Evolutionary conservation across 2,329 filamentous ascomycete species (phyloP), one percentile per base, ranked within the genome.

Genomic region (Colletotrichum higginsianum): DNA sequence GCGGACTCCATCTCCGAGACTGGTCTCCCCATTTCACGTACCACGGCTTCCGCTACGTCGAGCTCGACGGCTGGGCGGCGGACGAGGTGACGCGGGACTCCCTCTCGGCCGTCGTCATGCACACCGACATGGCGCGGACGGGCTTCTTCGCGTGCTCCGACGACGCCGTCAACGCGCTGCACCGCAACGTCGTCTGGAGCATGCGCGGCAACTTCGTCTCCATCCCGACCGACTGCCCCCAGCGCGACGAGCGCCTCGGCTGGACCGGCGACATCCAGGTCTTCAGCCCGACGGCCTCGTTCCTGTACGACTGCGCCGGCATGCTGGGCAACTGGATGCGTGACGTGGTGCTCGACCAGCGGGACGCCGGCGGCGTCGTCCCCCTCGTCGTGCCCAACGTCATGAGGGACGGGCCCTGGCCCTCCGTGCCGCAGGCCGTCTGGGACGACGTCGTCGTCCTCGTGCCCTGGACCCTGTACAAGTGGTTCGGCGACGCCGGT

Each of bases 141-240:
- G 87, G 88, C 0, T 82, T 76, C 64, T 90, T 90, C 62, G 75
- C 82, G 9, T 89, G 86, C 66, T 90, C 88, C 0, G 77, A 91
- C 50, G 56, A 74, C 0, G 77, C 85, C 3, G 72, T 91, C 49
- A 91, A 89, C 74, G 78, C 85, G 47, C 82, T 91, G 2, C 85
- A 90, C 72, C 64, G 82, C 2, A 91, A 91, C 65, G 82, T 87
- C 0, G 75, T 80, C 35, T 90, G 88, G 88, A 84, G 83, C 9
- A 89, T 90, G 85, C 83, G 84, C 21, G 87, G 88, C 0, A 91
- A 91, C 74, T 90, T 91, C 73, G 74, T 90, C 5, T 84, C 83
- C 0, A 77, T 90, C 0, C 88, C 88, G 0, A 90, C 88, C 0
- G 89, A 91, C 73, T 89, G 87, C 73, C 87, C 87, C 86, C 26